These are phyloP conservation scores for Magnaporthiopsis rhizophila DNA, from an alignment of 2,329 filamentous ascomycete species.

Conservation along the genomic window DNA sequence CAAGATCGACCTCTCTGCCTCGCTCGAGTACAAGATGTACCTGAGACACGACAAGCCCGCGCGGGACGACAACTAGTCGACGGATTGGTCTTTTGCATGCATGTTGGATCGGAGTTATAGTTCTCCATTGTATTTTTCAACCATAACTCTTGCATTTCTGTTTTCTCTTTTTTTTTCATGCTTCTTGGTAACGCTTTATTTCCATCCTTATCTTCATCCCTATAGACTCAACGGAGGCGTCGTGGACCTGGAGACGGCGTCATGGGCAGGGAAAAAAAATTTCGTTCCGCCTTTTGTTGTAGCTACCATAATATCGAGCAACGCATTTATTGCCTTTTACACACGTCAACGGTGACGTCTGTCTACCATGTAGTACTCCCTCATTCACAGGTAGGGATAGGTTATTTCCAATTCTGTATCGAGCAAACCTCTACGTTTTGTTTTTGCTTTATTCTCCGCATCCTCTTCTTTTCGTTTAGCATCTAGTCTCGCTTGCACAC, in stretches of 20 bases:
- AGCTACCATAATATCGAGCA: background rate
- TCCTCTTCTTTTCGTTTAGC: background rate
- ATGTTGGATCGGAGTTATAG: background rate
- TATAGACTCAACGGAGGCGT: background rate
- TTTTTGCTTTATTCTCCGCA: background rate
- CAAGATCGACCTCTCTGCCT: slow-evolving; percentile 49
- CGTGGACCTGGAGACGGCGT: background rate
- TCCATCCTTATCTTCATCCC: background rate
- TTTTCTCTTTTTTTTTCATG: background rate
- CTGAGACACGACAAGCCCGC: slow-evolving; percentile 48
- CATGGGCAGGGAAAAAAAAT: background rate
- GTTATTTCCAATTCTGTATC: background rate
- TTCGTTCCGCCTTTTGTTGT: background rate
- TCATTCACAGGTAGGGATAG: background rate
- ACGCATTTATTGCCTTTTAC: background rate
- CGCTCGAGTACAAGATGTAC: slow-evolving; percentile 54
- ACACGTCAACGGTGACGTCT: no score
- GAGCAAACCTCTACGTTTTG: background rate
- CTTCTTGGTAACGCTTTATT: background rate
- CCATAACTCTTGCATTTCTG: no score
- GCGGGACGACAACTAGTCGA: slow-evolving; percentile 21
- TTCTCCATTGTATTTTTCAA: background rate
- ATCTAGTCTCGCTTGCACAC: background rate
- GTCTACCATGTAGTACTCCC: background rate
- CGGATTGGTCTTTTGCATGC: slow-evolving; percentile 5